Conservation (phyloP, 1,139 yeast species). For the Hansenula sp. region DNA sequence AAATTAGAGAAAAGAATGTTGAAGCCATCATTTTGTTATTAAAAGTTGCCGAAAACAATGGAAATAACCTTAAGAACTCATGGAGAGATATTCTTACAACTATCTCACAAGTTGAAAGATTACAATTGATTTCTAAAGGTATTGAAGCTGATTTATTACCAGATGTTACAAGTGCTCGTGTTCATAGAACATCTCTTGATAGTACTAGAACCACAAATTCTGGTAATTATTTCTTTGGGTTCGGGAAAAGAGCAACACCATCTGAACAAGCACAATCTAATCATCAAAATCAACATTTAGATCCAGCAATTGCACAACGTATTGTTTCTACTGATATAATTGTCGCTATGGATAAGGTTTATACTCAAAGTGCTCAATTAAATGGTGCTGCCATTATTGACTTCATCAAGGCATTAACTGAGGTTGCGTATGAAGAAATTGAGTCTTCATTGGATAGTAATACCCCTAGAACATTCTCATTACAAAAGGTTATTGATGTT, state of each 20-base stretch:
- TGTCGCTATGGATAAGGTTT: constrained; percentile 82
- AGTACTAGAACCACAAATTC: constrained; percentile 35
- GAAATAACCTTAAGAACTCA: constrained; percentile 62
- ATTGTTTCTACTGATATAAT: constrained; percentile 74
- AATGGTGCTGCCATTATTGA: constrained; percentile 81
- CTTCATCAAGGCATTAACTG: constrained; percentile 82
- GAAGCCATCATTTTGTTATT: constrained; percentile 73
- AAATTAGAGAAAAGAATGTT: constrained; percentile 74
- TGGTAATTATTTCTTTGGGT: constrained; percentile 28
- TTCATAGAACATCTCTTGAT: constrained; percentile 52
- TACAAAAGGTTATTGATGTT: constrained; percentile 94
- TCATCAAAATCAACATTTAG: constrained; percentile 44
- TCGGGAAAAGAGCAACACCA: constrained; percentile 41
- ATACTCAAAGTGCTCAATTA: constrained; percentile 75
- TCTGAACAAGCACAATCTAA: constrained; percentile 45
- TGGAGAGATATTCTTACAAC: constrained; percentile 85
- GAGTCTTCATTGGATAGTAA: constrained; percentile 79
- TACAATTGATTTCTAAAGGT: constrained; percentile 86
- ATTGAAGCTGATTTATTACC: constrained; percentile 83
- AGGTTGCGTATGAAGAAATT: constrained; percentile 87
- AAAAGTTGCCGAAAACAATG: constrained; percentile 76
- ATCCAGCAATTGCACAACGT: constrained; percentile 52
- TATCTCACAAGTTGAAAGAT: constrained; percentile 85
- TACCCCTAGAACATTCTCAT: constrained; percentile 85
- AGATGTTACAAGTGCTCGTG: constrained; percentile 73